Percentiles rank a stretch among this genome's conserved stretches.
phyloP scores from a whole-genome alignment of 208 protist genomes.

The Trypanosoma cruzi region DNA sequence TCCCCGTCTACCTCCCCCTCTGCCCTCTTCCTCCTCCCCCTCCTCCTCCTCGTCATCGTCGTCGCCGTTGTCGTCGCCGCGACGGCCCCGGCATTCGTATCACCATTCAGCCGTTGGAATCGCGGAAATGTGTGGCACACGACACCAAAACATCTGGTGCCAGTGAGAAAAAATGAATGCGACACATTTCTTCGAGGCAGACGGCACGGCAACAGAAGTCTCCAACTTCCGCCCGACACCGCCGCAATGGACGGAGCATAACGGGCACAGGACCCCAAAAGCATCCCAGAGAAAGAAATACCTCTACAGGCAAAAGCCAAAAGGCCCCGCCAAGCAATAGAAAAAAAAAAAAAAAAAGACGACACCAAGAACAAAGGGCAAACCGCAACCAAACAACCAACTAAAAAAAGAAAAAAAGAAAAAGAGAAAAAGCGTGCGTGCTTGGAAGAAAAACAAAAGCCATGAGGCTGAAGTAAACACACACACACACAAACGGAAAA shows the following conservation, averaged over 20 bases:
- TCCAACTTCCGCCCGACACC: not conserved
- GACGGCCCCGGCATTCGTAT: not conserved
- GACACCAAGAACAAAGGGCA: not conserved
- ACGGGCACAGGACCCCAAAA: no score
- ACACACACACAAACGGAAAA: no score
- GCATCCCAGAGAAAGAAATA: no score
- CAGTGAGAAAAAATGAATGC: not conserved
- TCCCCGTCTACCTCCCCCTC: no score
- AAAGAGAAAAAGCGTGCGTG: slow-evolving; percentile 3
- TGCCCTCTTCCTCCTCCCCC: not conserved
- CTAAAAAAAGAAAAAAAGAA: slow-evolving; percentile 15
- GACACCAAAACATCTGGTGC: not conserved
- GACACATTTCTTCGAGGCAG: no score
- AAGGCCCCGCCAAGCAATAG: no score
- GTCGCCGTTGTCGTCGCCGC: slow-evolving; percentile 14
- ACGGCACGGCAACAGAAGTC: not conserved
- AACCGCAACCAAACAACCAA: no score
- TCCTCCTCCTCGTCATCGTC: slow-evolving; percentile 19
- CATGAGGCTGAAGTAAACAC: no score
- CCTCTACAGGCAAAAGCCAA: no score
- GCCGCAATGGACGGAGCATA: no score
- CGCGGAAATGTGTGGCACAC: not conserved
- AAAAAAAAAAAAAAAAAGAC: not conserved
- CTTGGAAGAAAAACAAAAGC: no score
- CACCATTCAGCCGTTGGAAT: not conserved